A percentile compares a stretch with the other conserved stretches of the same genome.
These are phyloP conservation scores for Schwanniomyces vanrijiae DNA, from an alignment of 805 yeast species.

Conservation along the genomic window DNA sequence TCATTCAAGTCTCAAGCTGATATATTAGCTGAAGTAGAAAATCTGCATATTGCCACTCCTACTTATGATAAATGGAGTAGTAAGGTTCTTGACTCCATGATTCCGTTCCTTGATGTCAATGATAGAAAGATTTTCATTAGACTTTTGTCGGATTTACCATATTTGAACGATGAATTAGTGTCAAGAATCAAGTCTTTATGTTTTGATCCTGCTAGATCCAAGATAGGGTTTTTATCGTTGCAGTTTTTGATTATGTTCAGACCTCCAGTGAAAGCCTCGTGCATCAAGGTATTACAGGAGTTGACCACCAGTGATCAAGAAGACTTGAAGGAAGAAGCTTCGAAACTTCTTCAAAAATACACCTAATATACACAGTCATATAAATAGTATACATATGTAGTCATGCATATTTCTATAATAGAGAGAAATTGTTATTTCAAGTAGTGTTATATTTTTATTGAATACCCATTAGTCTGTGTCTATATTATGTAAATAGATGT, in stretches of 20 bases:
- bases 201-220: slow-evolving; percentile 78
- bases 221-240: slow-evolving; percentile 79
- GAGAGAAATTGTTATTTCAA: no score
- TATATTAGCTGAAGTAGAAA: slow-evolving; percentile 16
- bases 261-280: slow-evolving; percentile 71
- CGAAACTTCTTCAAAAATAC: slow-evolving; percentile 48
- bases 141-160: slow-evolving; percentile 84
- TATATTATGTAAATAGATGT: no score
- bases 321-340: slow-evolving; percentile 48
- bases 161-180: slow-evolving; percentile 61
- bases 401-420: no score
- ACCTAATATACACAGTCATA: neutral
- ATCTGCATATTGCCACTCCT: slow-evolving; percentile 35
- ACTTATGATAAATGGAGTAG: slow-evolving; percentile 69
- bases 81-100: slow-evolving; percentile 69
- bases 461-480: no score
- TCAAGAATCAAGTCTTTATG: slow-evolving; percentile 70
- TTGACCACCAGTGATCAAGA: slow-evolving; percentile 47
- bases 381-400: neutral
- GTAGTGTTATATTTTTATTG: no score
- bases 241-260: slow-evolving; percentile 85
- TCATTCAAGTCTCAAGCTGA: slow-evolving; percentile 17
- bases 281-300: slow-evolving; percentile 49
- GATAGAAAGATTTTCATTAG: slow-evolving; percentile 83
- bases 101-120: slow-evolving; percentile 79